Evolutionary conservation across 805 yeast genomes (phyloP).

Genomic region (Tetrapisispora arboricola): DNA sequence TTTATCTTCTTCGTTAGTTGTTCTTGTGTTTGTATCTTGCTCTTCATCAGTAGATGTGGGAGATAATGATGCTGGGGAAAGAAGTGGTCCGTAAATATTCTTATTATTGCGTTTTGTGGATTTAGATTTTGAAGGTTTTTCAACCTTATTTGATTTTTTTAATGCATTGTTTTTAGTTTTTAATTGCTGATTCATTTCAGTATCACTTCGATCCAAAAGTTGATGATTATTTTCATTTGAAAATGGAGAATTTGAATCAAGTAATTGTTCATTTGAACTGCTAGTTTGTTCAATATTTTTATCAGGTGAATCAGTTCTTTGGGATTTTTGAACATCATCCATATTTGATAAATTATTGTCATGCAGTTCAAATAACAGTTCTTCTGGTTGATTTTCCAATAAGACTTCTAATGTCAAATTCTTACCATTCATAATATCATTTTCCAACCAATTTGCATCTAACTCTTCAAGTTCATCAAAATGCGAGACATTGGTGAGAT

Average conservation of each 20-base stretch:
- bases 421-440: slow-evolving; percentile 11
- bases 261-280: neutral
- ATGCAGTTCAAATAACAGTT: slow-evolving; percentile 9
- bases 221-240: neutral
- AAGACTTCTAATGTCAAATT: slow-evolving; percentile 19
- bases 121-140: neutral
- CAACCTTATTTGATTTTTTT: neutral
- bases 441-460: slow-evolving; percentile 5
- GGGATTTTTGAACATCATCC: neutral
- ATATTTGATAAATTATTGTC: neutral
- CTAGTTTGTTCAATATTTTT: neutral
- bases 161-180: neutral
- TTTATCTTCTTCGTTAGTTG: neutral
- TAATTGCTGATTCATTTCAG: too few relatives aligned
- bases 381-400: slow-evolving; percentile 9
- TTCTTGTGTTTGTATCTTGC: slow-evolving; percentile 1
- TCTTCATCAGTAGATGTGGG: slow-evolving; percentile 22
- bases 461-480: slow-evolving; percentile 2
- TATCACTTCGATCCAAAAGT: neutral
- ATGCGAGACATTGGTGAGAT: neutral
- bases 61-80: slow-evolving; percentile 31
- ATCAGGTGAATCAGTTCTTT: neutral
- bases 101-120: neutral
- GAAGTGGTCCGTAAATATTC: neutral
- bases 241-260: neutral